Base-by-base conservation (phyloP, 805 yeast genomes). In the Candida taoyuanica region DNA sequence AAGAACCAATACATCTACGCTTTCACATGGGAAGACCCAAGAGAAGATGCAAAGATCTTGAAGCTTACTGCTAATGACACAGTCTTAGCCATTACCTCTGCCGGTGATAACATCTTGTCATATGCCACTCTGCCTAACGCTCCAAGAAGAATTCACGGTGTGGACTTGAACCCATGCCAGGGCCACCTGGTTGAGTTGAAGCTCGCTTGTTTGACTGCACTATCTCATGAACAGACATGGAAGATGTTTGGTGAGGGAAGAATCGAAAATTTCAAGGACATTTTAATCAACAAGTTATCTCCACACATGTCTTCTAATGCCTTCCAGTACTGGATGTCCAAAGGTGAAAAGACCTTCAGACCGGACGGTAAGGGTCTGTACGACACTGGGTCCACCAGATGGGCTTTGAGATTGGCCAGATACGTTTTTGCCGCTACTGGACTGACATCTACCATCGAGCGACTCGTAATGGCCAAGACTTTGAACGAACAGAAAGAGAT, bases 11-110 rank as follows among this genome's bases (percentile, higher is more conserved):
- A 83, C 59, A 85, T 85, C 43, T 85, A 85, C 56, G 89, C 94
- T 5, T 85, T 85, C 61, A 85, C 94, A 6, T 85, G 95, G 95
- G 95, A 85, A 61, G 95, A 85, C 56, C 94, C 94, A 21, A 71
- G 82, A 40, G 93, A 83, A 62, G 95, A 85, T 63, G 74, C 76
- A 43, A 70, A 70, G 34, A 80, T 85, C 39, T 67, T 85, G 49
- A 71, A 78, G 31, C 66, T 85, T 51, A 65, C 68, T 23, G 61
- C 76, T 12, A 69, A 72, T 21, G 95, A 85, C 54, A 81, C 86
- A 1, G 85, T 85, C 3, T 68, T 85, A 49, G 89, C 91, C 17
- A 85, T 85, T 40, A 85, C 94, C 5, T 83, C 91, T 30, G 95
- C 94, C 5, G 93, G 93, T 47, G 95, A 85, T 62, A 85, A 85